Conservation (phyloP, 495 filamentous ascomycete genomes). For the Xylona heveae region DNA sequence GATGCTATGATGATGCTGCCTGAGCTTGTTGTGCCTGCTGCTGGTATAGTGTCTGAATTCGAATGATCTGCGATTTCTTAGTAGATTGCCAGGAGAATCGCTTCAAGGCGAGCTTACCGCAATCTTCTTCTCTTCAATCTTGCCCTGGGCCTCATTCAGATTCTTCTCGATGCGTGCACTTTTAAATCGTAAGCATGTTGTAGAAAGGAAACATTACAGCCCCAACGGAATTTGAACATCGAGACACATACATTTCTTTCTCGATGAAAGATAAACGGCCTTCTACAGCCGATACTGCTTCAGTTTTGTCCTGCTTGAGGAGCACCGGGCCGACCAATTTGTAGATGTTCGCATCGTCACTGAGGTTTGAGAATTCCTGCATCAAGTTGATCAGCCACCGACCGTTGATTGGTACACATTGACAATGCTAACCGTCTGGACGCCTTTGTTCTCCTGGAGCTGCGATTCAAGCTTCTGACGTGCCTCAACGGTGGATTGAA, state of each 20-base stretch:
- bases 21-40: too few species aligned
- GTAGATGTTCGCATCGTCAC: constrained; percentile 72
- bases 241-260: constrained; percentile 63
- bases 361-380: constrained; percentile 63
- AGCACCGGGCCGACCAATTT: constrained; percentile 86
- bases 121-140: constrained; percentile 60
- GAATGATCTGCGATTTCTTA: too few species aligned
- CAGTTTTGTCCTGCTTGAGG: constrained; percentile 76
- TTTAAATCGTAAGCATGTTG: background rate
- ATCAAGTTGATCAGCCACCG: background rate
- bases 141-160: constrained; percentile 58
- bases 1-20: too few species aligned
- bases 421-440: constrained; percentile 41
- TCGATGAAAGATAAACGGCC: constrained; percentile 79
- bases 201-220: background rate
- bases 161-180: constrained; percentile 61
- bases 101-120: constrained; percentile 25
- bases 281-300: constrained; percentile 76
- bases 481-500: constrained; percentile 53
- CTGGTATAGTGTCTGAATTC: too few species aligned
- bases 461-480: constrained; percentile 88
- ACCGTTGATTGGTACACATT: too few species aligned
- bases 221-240: background rate
- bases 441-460: constrained; percentile 73
- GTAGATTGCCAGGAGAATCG: too few species aligned